Percentiles rank a stretch among this genome's conserved stretches.
These are phyloP conservation scores for Diplodia sapinea DNA, from an alignment of 2,329 filamentous ascomycete species.

Conservation along the genomic window DNA sequence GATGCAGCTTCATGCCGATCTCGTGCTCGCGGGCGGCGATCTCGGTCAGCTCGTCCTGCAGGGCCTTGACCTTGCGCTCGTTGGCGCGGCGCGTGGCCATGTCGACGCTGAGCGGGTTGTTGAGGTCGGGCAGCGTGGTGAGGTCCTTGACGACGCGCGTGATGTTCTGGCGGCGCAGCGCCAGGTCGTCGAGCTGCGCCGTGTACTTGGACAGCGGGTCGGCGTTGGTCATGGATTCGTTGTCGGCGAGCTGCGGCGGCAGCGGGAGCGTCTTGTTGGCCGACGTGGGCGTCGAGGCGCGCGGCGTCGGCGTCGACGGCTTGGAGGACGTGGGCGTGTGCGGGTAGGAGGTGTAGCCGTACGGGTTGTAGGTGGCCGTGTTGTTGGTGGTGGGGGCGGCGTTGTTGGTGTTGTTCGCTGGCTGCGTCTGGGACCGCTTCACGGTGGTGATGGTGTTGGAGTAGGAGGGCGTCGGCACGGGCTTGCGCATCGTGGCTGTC, in stretches of 20 bases:
- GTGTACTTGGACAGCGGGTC: slow-evolving; percentile 47
- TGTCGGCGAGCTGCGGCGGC: slow-evolving; percentile 37
- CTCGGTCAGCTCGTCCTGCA: slow-evolving; percentile 48
- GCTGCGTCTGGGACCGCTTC: slow-evolving; percentile 22
- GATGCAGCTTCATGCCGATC: slow-evolving; percentile 48
- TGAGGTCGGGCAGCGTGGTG: slow-evolving; percentile 41
- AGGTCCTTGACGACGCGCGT: slow-evolving; percentile 45
- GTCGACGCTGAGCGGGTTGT: slow-evolving; percentile 48
- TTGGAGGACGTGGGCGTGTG: slow-evolving; percentile 10
- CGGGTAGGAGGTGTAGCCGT: not conserved
- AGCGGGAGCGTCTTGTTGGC: slow-evolving; percentile 47
- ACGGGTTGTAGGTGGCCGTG: not conserved
- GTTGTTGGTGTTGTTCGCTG: not conserved
- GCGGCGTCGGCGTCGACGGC: not conserved
- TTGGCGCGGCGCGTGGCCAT: slow-evolving; percentile 43
- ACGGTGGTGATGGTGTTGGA: slow-evolving; percentile 33
- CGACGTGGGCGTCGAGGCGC: slow-evolving; percentile 37
- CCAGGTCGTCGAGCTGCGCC: slow-evolving; percentile 48
- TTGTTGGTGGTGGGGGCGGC: no score
- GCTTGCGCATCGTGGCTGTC: slow-evolving; percentile 38
- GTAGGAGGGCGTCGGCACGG: slow-evolving; percentile 36
- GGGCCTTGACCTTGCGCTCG: slow-evolving; percentile 45
- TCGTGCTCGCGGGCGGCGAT: slow-evolving; percentile 48
- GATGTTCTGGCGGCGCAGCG: slow-evolving; percentile 47
- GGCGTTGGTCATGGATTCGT: slow-evolving; percentile 38